phyloP scores from a whole-genome alignment of 441 rosid genomes.

The Corymbia citriodora region DNA sequence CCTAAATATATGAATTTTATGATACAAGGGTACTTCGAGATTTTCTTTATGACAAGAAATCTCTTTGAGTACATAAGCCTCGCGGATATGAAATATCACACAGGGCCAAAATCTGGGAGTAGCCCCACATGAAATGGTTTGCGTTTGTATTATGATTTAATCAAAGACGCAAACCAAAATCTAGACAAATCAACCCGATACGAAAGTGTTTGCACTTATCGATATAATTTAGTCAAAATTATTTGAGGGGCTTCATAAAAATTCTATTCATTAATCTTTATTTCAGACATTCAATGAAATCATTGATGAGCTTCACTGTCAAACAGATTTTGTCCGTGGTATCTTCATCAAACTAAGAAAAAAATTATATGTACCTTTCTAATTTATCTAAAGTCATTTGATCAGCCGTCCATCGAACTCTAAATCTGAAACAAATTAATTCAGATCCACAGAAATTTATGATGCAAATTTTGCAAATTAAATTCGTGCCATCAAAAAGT shows the following conservation, averaged over 20 bases:
- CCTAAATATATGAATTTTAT: not conserved
- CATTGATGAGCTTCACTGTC: not conserved
- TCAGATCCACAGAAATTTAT: not conserved
- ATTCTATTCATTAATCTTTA: not conserved
- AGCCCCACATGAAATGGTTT: not conserved
- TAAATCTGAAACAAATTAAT: not conserved
- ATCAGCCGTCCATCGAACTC: not conserved
- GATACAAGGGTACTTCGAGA: not conserved
- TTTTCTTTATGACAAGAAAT: not conserved
- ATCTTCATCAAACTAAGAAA: not conserved
- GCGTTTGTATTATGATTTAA: not conserved
- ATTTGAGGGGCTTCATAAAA: not conserved
- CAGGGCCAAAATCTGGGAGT: not conserved
- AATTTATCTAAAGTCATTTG: not conserved
- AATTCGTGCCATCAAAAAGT: no score
- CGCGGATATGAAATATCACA: not conserved
- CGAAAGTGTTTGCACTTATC: not conserved
- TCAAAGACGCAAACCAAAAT: not conserved
- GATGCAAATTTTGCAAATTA: no score
- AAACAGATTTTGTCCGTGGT: not conserved
- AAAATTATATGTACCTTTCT: not conserved
- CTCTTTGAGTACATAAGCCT: not conserved
- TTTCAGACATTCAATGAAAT: not conserved
- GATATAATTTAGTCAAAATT: not conserved
- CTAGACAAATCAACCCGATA: not conserved